These are phyloP conservation scores for Wickerhamomyces sp. DNA, from an alignment of 1,139 yeast species.

Conservation along the genomic window DNA sequence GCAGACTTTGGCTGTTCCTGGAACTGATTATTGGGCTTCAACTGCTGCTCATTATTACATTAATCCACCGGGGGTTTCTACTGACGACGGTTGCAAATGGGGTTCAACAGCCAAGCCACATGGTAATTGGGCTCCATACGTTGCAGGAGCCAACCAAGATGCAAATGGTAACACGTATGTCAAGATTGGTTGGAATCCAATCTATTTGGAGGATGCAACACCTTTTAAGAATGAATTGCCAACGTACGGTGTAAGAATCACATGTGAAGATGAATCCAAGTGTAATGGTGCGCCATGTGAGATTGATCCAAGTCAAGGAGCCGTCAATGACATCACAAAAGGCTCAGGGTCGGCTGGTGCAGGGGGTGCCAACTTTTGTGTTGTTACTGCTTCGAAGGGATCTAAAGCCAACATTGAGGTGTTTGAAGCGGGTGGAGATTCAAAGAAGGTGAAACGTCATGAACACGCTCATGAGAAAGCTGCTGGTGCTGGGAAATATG, in stretches of 20 bases:
- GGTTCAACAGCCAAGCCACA: conserved; percentile 59
- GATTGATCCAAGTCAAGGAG: conserved; percentile 64
- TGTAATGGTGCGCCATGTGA: conserved; percentile 78
- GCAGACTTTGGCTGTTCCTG: conserved; percentile 74
- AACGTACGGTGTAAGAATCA: conserved; percentile 63
- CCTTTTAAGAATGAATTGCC: conserved; percentile 56
- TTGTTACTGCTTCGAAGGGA: conserved; percentile 66
- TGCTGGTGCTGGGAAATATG: conserved; percentile 1
- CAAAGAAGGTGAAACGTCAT: conserved; percentile 8
- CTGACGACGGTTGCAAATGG: conserved; percentile 80
- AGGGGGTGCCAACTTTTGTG: conserved; percentile 75
- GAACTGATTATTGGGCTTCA: conserved; percentile 62
- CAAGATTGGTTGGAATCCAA: conserved; percentile 89
- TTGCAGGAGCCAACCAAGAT: conserved; percentile 85
- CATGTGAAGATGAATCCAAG: conserved; percentile 60
- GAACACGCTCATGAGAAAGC: conserved; percentile 5
- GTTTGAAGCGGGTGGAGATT: conserved; percentile 32
- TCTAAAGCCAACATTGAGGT: conserved; percentile 70
- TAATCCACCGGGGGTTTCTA: conserved; percentile 80
- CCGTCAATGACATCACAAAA: conserved; percentile 47
- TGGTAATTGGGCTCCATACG: conserved; percentile 93
- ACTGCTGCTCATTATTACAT: conserved; percentile 87
- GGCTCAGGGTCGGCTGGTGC: conserved; percentile 37
- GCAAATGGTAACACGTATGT: conserved; percentile 61
- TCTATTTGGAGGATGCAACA: conserved; percentile 54